Evolutionary conservation across 345 rosid species (phyloP), one percentile per base, ranked within the genome.

Genomic region (Melaleuca alternifolia): DNA sequence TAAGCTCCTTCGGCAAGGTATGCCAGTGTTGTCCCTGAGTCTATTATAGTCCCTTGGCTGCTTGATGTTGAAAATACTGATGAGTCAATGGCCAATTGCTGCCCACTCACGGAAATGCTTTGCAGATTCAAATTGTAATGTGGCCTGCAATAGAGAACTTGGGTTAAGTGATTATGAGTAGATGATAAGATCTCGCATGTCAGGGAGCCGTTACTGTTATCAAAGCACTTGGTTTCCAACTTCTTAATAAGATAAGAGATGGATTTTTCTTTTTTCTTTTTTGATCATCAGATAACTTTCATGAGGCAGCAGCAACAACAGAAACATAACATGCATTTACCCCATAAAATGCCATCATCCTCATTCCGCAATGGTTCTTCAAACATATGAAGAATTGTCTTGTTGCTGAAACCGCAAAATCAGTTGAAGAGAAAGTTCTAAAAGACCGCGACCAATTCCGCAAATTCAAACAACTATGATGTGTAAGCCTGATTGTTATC

Each of bases 21-120:
- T 3, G 99, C 98, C 90, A 98, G 90, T 85, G 99, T 96, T 83
- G 99, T 98, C 71, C 99, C 99, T 20, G 99, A 95, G 88, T 98
- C 99, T 52, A 98, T 86, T 87, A 98, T 98, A 10, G 99, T 96
- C 89, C 99, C 99, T 84, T 89, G 92, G 84, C 86, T 94, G 87
- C 81, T 91, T 88, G 98, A 91, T 46, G 99, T 92, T 62, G 93
- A 91, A 86, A 96, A 98, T 54, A 93, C 95, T 1, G 99, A 93
- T 6, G 94, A 88, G 89, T 96, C 92, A 84, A 98, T 93, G 3
- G 95, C 87, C 61, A 98, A 89, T 82, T 85, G 86, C 89, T 92
- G 95, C 13, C 98, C 95, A 75, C 88, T 92, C 44, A 98, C 98
- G 10, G 98, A 93, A 86, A 98, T 95, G 91, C 98, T 96, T 91